These are phyloP conservation scores for Apiospora sp. DNA, from an alignment of 2,329 filamentous ascomycete species.

Conservation along the genomic window DNA sequence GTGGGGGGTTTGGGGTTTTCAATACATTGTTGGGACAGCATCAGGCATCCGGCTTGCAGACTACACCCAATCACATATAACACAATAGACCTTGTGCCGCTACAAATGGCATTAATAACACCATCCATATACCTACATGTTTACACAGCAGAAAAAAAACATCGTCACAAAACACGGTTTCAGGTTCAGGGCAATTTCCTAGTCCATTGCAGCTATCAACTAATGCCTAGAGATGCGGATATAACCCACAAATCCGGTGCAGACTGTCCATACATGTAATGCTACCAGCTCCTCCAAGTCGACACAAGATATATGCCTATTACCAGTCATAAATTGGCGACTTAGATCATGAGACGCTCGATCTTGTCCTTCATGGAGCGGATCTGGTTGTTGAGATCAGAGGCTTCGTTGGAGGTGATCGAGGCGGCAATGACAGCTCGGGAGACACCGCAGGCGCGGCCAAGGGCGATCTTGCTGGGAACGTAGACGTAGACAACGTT, in stretches of 20 bases:
- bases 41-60: not conserved
- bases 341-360: slow-evolving; percentile 91
- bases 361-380: slow-evolving; percentile 92
- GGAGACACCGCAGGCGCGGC: slow-evolving; percentile 88
- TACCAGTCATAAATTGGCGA: slow-evolving; percentile 21
- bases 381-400: slow-evolving; percentile 88
- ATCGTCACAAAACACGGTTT: not conserved
- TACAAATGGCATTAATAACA: not conserved
- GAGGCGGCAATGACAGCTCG: slow-evolving; percentile 85
- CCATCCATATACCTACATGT: not conserved
- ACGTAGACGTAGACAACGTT: slow-evolving; percentile 59
- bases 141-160: not conserved
- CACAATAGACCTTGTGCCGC: not conserved
- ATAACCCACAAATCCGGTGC: not conserved
- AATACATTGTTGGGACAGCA: not conserved
- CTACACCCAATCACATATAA: slow-evolving; percentile 17
- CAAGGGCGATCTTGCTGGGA: slow-evolving; percentile 78
- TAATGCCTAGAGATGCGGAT: not conserved
- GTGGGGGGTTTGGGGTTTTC: slow-evolving; percentile 1
- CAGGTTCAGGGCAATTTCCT: slow-evolving; percentile 3
- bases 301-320: not conserved
- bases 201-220: slow-evolving; percentile 21
- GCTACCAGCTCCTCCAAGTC: slow-evolving; percentile 6
- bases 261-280: not conserved
- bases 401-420: slow-evolving; percentile 92